A percentile compares a stretch with the other conserved stretches of the same genome.
These are phyloP conservation scores for Phytophthora pistaciae DNA, from an alignment of 352 stramenopile species.

Conservation along the genomic window DNA sequence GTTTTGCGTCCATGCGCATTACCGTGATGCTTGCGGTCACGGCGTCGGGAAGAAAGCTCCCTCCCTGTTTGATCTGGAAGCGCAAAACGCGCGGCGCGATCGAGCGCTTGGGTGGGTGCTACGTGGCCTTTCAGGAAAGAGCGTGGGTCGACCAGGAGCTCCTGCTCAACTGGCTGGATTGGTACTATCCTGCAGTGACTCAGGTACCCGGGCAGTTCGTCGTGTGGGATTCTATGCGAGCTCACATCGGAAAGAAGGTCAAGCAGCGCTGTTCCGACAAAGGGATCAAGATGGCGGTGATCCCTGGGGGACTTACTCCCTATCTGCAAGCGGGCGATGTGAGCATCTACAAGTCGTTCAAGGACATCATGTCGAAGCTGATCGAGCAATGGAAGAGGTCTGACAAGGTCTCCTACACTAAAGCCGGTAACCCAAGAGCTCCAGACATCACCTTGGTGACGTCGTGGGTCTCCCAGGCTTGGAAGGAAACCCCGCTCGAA, in stretches of 20 bases:
- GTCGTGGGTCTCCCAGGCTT: conserved; percentile 16
- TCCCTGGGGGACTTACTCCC: conserved; percentile 19
- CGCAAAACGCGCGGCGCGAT: conserved; percentile 1
- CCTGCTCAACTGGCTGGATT: conserved; percentile 15
- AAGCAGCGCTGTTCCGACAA: conserved; percentile 6
- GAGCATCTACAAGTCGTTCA: conserved; percentile 28
- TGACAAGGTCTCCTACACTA: conserved; percentile 8
- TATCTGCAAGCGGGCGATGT: conserved; percentile 13
- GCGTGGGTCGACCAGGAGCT: conserved; percentile 19
- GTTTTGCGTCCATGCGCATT: background rate
- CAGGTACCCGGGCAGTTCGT: conserved; percentile 4
- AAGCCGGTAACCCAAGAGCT: conserved; percentile 6
- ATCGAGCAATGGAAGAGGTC: conserved; percentile 17
- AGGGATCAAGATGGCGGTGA: conserved; percentile 13
- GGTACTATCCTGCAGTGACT: conserved; percentile 4
- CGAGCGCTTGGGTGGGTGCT: conserved; percentile 9
- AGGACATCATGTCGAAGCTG: conserved; percentile 15
- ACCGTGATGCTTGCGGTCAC: background rate
- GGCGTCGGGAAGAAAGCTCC: background rate
- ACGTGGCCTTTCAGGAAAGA: conserved; percentile 13
- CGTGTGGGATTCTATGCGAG: conserved; percentile 29
- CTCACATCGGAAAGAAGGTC: conserved; percentile 16
- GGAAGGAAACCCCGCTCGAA: conserved; percentile 6
- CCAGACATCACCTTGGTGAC: conserved; percentile 9
- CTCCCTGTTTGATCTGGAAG: background rate